Evolutionary conservation across 2,329 filamentous ascomycete species (phyloP), one percentile per base, ranked within the genome.

Genomic region (Cercospora sp.): DNA sequence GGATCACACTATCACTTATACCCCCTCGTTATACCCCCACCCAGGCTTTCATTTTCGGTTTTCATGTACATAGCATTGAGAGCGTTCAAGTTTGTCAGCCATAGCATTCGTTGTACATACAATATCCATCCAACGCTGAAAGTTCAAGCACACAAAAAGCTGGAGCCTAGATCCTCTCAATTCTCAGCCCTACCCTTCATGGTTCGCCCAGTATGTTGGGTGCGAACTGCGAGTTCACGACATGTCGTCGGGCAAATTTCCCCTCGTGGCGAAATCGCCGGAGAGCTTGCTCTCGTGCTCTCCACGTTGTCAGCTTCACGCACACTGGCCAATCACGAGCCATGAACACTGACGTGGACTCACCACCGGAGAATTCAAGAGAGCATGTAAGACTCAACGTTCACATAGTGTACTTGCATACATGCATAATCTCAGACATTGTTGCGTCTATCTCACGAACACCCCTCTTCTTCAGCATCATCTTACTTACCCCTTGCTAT

Each of bases 51-150:
- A 32, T 16, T 24, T 58, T 34, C 30, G 9, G 16, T 32, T 34
- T 58, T 24, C 16, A 21, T 58, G 55, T 58, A 58, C 55, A 58
- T 34, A 58, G 28, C 55, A 58, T 58, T 58, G 55, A 34, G 32
- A 58, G 55, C 55, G 55, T 58, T 34, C 32, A n/a, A 32, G 28
- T 34, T 13, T 58, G 55, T 58, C 55, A 18, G 55, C 55, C 55
- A 58, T 24, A 32, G 55, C 55, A 58, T 58, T 58, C 55, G 55
- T 34, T 34, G 55, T 58, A 58, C 55, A 34, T 34, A 58, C 28
- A 18, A 21, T 58, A 58, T 37, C 28, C 55, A 58, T 32, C 55
- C 28, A n/a, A 58, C 49, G 32, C 55, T 32, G 28, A 18, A 40
- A 37, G 28, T 34, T n/a, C 55, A 32, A 32, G 28, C 28, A 58